Percentiles rank a stretch among this genome's conserved stretches.
These are phyloP conservation scores for Trypanosoma grayi DNA, from an alignment of 208 protist species.

Conservation along the genomic window DNA sequence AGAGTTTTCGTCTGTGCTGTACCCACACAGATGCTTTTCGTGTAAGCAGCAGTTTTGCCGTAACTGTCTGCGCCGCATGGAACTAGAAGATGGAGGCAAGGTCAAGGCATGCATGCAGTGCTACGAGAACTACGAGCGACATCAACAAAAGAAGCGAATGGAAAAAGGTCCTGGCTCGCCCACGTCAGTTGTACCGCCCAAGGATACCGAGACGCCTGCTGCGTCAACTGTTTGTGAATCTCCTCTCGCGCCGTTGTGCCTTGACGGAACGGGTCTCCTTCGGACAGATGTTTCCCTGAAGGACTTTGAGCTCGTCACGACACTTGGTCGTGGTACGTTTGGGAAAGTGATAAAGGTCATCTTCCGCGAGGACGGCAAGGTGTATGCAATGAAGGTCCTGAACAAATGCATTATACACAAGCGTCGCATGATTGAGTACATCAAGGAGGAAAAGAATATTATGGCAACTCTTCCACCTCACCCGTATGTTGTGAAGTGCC, in stretches of 20 bases:
- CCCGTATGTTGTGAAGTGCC: constrained; percentile 85
- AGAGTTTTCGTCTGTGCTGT: constrained; percentile 60
- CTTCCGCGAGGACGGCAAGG: constrained; percentile 40
- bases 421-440: constrained; percentile 84
- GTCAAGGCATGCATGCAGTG: constrained; percentile 55
- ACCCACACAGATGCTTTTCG: constrained; percentile 66
- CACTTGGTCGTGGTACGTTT: constrained; percentile 92
- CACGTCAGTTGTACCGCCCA: constrained; percentile 1
- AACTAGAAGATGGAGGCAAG: constrained; percentile 21
- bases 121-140: constrained; percentile 58
- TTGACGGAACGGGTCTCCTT: constrained; percentile 8
- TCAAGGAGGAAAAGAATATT: constrained; percentile 83
- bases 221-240: too few species aligned
- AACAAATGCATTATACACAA: constrained; percentile 81
- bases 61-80: constrained; percentile 42
- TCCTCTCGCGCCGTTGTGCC: not conserved
- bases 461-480: constrained; percentile 72
- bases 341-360: constrained; percentile 94
- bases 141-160: constrained; percentile 17
- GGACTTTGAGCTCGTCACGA: constrained; percentile 88
- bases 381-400: constrained; percentile 93
- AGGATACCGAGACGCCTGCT: not conserved
- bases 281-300: constrained; percentile 39
- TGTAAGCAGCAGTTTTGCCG: constrained; percentile 63
- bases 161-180: not conserved